Evolutionary conservation across 2,329 filamentous ascomycete species (phyloP).

Genomic region (Pseudofabraea citricarpa): DNA sequence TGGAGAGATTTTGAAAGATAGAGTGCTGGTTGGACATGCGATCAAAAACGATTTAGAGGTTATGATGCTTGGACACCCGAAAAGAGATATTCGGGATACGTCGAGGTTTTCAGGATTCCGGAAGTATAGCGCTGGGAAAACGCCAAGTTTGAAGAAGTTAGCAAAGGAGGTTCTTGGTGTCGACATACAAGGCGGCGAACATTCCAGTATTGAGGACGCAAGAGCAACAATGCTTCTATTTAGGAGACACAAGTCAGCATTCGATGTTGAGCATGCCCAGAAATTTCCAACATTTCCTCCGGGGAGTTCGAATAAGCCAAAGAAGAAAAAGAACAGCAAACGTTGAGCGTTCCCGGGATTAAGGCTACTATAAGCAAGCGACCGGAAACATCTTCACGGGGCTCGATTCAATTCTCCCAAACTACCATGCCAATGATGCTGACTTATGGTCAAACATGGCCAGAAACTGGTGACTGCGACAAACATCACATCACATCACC

Average conservation of each 20-base stretch:
- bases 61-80: slow-evolving; percentile 73
- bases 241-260: slow-evolving; percentile 73
- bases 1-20: slow-evolving; percentile 60
- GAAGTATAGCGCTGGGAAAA: slow-evolving; percentile 61
- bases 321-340: slow-evolving; percentile 38
- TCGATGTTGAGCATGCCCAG: slow-evolving; percentile 75
- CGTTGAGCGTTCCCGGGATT: slow-evolving; percentile 25
- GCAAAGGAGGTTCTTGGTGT: slow-evolving; percentile 52
- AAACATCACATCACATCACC: no score
- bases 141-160: slow-evolving; percentile 60
- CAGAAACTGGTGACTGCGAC: no score
- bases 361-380: no score
- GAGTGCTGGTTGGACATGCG: slow-evolving; percentile 80
- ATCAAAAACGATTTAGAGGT: slow-evolving; percentile 72
- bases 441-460: no score
- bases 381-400: no score
- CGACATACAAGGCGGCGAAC: slow-evolving; percentile 58
- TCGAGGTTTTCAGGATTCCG: slow-evolving; percentile 71
- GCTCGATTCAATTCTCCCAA: no score
- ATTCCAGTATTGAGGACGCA: slow-evolving; percentile 74
- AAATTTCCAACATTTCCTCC: slow-evolving; percentile 46
- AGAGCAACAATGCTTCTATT: slow-evolving; percentile 88
- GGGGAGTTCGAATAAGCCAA: slow-evolving; percentile 13
- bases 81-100: slow-evolving; percentile 78
- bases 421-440: no score